These are phyloP conservation scores for Neobulgaria alba DNA, from an alignment of 2,329 filamentous ascomycete species.

Conservation along the genomic window DNA sequence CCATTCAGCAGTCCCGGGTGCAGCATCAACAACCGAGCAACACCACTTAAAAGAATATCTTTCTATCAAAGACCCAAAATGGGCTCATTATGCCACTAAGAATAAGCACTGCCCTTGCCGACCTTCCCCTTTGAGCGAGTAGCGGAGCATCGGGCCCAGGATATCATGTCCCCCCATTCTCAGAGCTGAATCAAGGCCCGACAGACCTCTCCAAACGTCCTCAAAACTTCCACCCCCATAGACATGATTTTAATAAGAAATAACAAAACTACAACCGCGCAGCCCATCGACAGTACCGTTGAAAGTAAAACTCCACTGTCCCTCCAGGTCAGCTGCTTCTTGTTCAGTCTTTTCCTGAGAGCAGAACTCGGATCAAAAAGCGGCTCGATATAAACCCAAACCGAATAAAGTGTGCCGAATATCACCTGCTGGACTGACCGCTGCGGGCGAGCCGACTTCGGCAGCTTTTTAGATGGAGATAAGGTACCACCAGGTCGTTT, in stretches of 20 bases:
- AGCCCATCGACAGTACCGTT: constrained; percentile 25
- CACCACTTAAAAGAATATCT: no score
- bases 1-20: no score
- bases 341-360: constrained; percentile 15
- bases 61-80: no score
- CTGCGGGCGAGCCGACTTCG: constrained; percentile 3
- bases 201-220: constrained; percentile 1
- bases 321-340: constrained; percentile 19
- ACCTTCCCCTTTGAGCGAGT: not conserved
- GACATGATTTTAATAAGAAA: constrained; percentile 5
- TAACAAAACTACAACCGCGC: constrained; percentile 18
- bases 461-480: constrained; percentile 4
- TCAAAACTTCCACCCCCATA: constrained; percentile 2
- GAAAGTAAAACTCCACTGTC: constrained; percentile 24
- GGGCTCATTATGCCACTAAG: no score
- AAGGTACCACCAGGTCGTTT: not conserved
- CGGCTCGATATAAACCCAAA: constrained; percentile 28
- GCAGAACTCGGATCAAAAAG: constrained; percentile 30
- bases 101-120: not conserved
- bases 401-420: constrained; percentile 22
- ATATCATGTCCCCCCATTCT: no score
- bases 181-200: not conserved
- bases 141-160: no score
- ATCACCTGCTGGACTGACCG: constrained; percentile 8
- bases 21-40: no score